Evolutionary conservation across 495 filamentous ascomycete species (phyloP), one percentile per base, ranked within the genome.

Genomic region (Cetradonia linearis): DNA sequence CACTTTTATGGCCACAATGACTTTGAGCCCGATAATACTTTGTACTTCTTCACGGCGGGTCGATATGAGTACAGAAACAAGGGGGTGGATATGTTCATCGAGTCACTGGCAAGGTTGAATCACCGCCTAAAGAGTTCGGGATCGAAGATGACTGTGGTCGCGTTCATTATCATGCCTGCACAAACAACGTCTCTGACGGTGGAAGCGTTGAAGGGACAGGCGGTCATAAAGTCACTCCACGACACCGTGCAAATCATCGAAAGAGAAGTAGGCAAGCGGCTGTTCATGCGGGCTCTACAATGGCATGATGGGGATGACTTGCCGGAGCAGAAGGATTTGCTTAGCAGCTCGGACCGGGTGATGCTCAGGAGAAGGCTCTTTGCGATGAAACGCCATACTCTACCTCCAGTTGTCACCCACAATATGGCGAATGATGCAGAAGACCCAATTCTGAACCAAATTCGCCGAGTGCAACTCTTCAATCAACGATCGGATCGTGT

Each of bases 1-100:
- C 93, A 98, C 70, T 98, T 98, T 76, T 97, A 97, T 67, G 93
- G 93, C 7, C 92, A 96, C 70, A 96, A 95, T 68, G 89, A 98
- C 69, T 96, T 96, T 63, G 88, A 96, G 61, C 84, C 90, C 10
- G 89, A 97, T 38, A 95, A 97, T 69, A 98, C 93, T 18, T 80
- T 98, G n/a, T 98, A 96, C 70, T 85, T 96, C 72, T 98, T 98
- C 74, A 98, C 92, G 14, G 84, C 94, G 25, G 93, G 93, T 53
- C 86, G 93, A 50, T 98, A 98, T 68, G 93, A 98, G 71, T 98
- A 91, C 78, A 78, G 93, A 56, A 98, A 98, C 72, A 98, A 98
- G 73, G 93, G 93, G 64, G 91, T 95, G 20, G 93, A 98, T 73
- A 97, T 98, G 93, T 98, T 96, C 70, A 93, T 98, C 67, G 93